Conservation (phyloP, 768 basidiomycete species). For the Clitopilus passeckerianus region DNA sequence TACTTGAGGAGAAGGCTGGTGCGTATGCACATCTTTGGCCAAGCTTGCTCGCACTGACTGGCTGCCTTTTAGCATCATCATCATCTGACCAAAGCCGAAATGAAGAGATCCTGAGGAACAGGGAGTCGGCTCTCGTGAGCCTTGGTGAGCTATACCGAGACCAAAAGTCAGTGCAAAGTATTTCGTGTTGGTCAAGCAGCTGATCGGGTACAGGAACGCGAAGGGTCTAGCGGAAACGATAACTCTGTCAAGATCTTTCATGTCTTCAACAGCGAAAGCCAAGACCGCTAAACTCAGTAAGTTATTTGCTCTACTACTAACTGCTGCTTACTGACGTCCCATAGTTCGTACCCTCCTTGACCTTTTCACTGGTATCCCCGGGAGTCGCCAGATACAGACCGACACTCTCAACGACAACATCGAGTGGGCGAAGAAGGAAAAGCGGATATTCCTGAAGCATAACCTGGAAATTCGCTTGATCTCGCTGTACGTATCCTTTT, state of each 20-base stretch:
- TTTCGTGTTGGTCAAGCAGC: not conserved
- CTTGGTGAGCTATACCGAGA: slow-evolving; percentile 86
- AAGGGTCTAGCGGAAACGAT: slow-evolving; percentile 83
- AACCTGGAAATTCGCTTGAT: slow-evolving; percentile 87
- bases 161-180: slow-evolving; percentile 51
- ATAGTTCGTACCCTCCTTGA: slow-evolving; percentile 91
- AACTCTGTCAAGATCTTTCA: slow-evolving; percentile 76
- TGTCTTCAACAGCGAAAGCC: slow-evolving; percentile 93
- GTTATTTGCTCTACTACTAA: slow-evolving; percentile 14
- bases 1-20: slow-evolving; percentile 43
- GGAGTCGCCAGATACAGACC: slow-evolving; percentile 73
- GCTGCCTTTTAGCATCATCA: slow-evolving; percentile 17
- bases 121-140: slow-evolving; percentile 81
- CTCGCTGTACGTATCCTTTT: slow-evolving; percentile 42
- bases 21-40: slow-evolving; percentile 3
- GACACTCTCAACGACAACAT: slow-evolving; percentile 87
- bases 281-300: slow-evolving; percentile 95
- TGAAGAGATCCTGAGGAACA: slow-evolving; percentile 58
- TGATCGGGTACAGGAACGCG: slow-evolving; percentile 56
- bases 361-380: slow-evolving; percentile 77
- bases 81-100: slow-evolving; percentile 25
- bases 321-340: not conserved
- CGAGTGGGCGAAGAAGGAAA: slow-evolving; percentile 87
- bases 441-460: slow-evolving; percentile 94
- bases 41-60: not conserved